Base-by-base conservation (phyloP, 257 asterid genomes). In the Nicotiana tabacum region DNA sequence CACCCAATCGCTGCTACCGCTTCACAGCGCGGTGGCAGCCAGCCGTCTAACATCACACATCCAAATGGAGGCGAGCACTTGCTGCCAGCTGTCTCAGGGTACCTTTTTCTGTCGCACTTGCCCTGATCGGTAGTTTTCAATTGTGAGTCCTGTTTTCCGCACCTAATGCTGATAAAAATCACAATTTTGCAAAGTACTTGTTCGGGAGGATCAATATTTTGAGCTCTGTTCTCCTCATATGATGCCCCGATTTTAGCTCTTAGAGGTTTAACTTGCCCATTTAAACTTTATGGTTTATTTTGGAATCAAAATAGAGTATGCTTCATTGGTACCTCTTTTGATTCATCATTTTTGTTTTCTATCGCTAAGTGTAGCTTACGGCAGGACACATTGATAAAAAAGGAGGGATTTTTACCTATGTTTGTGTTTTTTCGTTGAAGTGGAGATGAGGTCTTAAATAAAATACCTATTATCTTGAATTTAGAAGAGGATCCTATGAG, bases 31-130 rank as follows among this genome's bases (percentile, higher is more conserved):
- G 79, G 81, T 85, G 43, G 86, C 88, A 39, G 80, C 87, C 7
- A 32, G 84, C 13, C 85, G 87, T 57, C 77, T 87, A 82, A 85
- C 90, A 33, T 85, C 90, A 10, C 87, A 85, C 77, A 82, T 85
- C 35, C 27, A 82, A 8, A 83, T 78, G 12, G 84, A 83, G 82
- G 88, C 88, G 16, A 85, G 88, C 56, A 66, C 87, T 64, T 85
- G 82, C 74, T 77, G 87, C 86, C 87, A 87, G 85, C 76, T 85
- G 87, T 85, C 87, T 68, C 90, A 83, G 87, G 88, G 87, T 87
- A 83, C 82, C 87, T 78, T 82, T 66, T 87, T 85, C 87, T 87
- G 81, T 87, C 85, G 86, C 84, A 84, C 82, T 85, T 87, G 87
- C 84, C 84, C 88, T 81, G 86, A 83, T 85, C 85, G 87, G 82